These are phyloP conservation scores for Nidula microcarpa DNA, from an alignment of 768 basidiomycete species.

Conservation along the genomic window DNA sequence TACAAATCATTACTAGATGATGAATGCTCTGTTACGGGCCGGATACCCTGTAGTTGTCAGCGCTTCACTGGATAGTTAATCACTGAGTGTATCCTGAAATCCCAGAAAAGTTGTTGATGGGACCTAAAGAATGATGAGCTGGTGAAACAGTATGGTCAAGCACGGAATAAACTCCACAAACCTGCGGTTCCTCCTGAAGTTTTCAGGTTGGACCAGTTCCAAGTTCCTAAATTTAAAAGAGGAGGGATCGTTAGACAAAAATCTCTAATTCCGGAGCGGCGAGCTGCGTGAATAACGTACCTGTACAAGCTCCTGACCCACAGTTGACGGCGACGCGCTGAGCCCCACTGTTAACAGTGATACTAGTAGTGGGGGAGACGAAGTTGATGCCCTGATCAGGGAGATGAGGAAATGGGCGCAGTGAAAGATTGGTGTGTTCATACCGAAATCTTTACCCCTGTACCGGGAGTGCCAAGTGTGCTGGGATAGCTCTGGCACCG, in stretches of 20 bases:
- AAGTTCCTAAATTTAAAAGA: slow-evolving; percentile 26
- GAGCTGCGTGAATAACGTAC: slow-evolving; percentile 19
- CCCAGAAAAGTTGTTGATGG: slow-evolving; percentile 28
- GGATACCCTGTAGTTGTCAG: neutral
- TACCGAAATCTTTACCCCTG: slow-evolving; percentile 56
- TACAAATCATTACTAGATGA: too few species aligned
- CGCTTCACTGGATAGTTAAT: neutral
- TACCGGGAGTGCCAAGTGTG: slow-evolving; percentile 50
- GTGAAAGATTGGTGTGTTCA: slow-evolving; percentile 8
- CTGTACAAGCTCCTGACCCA: slow-evolving; percentile 46
- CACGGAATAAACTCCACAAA: slow-evolving; percentile 1
- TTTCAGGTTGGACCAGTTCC: slow-evolving; percentile 48
- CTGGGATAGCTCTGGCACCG: slow-evolving; percentile 51
- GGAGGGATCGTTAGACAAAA: neutral
- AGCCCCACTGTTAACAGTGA: slow-evolving; percentile 40
- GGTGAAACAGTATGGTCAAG: neutral
- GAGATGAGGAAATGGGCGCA: neutral
- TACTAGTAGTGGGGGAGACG: slow-evolving; percentile 29
- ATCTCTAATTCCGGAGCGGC: neutral
- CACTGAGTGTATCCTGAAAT: slow-evolving; percentile 25
- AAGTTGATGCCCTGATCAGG: slow-evolving; percentile 46
- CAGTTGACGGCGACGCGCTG: slow-evolving; percentile 53
- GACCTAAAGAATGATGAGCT: slow-evolving; percentile 18
- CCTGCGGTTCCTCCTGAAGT: slow-evolving; percentile 41
- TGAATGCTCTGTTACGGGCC: too few species aligned